Evolutionary conservation across 495 filamentous ascomycete genomes (phyloP).

Genomic region (Aspergillus hancockii): DNA sequence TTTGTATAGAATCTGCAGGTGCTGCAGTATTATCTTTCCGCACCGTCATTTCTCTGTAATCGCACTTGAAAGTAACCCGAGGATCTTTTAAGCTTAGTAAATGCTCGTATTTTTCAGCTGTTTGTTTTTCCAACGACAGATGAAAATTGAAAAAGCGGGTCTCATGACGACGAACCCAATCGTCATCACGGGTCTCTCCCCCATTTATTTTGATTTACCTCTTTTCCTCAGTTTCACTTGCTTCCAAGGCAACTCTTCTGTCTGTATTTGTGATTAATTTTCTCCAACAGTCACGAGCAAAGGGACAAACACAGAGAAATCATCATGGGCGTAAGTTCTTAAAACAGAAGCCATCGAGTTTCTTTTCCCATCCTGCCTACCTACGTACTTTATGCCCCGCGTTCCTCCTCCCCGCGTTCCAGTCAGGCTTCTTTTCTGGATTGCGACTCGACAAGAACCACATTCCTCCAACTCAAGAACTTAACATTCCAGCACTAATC

Average conservation of each 20-base stretch:
- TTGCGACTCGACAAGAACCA: not conserved
- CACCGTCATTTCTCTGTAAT: no score
- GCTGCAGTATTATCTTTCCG: no score
- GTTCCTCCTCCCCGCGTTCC: slow-evolving; percentile 15
- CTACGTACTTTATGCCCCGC: slow-evolving; percentile 9
- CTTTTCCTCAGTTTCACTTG: slow-evolving; percentile 12
- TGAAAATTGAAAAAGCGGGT: not conserved
- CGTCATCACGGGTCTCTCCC: slow-evolving; percentile 1
- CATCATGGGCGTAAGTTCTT: slow-evolving; percentile 39
- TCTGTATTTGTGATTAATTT: not conserved
- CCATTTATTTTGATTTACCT: slow-evolving; percentile 4
- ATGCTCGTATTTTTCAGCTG: not conserved
- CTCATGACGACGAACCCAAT: slow-evolving; percentile 4
- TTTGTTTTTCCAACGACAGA: not conserved
- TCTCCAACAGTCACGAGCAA: slow-evolving; percentile 1
- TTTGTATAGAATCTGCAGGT: no score
- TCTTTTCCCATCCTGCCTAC: no score
- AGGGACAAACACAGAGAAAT: not conserved
- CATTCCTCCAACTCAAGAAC: not conserved
- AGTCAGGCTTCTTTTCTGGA: slow-evolving; percentile 12
- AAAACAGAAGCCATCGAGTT: no score
- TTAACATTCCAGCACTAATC: slow-evolving; percentile 7
- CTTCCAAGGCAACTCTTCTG: slow-evolving; percentile 1
- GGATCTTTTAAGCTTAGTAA: not conserved
- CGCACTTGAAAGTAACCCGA: not conserved